Conservation (phyloP, 495 filamentous ascomycete species). For the Hyphodiscus hymeniophilus region DNA sequence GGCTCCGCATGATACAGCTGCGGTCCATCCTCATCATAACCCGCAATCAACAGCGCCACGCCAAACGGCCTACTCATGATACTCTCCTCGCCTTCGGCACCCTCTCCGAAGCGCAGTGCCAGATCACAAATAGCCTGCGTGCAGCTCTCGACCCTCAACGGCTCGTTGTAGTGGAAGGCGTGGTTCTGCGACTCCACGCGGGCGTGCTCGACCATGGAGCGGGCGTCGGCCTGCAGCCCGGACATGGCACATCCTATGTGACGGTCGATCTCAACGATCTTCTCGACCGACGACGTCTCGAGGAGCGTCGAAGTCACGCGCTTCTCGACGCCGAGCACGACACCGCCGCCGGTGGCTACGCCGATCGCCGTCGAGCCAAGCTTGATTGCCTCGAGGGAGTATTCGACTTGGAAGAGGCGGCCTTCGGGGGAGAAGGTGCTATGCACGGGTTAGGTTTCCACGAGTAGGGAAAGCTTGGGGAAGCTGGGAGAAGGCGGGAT, state of each 20-base stretch:
- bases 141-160: constrained; percentile 89
- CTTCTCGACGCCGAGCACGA: constrained; percentile 96
- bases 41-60: constrained; percentile 92
- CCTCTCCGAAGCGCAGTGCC: constrained; percentile 93
- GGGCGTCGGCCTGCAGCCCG: constrained; percentile 91
- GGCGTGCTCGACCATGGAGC: constrained; percentile 94
- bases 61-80: constrained; percentile 97
- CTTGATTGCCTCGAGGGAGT: constrained; percentile 99
- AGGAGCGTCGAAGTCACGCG: constrained; percentile 95
- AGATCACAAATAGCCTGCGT: constrained; percentile 98
- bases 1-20: constrained; percentile 97
- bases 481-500: background rate
- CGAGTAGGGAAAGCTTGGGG: background rate
- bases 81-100: constrained; percentile 94
- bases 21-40: constrained; percentile 94
- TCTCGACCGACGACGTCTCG: constrained; percentile 94
- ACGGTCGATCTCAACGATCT: constrained; percentile 97
- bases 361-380: constrained; percentile 97
- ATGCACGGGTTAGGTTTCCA: constrained; percentile 14
- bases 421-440: constrained; percentile 99
- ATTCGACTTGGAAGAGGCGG: constrained; percentile 99
- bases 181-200: constrained; percentile 96
- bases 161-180: constrained; percentile 93
- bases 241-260: constrained; percentile 99
- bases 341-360: constrained; percentile 86